These are phyloP conservation scores for Dendrocalamus sinicus DNA, from an alignment of 176 grass and related monocot genomes.

Conservation along the genomic window DNA sequence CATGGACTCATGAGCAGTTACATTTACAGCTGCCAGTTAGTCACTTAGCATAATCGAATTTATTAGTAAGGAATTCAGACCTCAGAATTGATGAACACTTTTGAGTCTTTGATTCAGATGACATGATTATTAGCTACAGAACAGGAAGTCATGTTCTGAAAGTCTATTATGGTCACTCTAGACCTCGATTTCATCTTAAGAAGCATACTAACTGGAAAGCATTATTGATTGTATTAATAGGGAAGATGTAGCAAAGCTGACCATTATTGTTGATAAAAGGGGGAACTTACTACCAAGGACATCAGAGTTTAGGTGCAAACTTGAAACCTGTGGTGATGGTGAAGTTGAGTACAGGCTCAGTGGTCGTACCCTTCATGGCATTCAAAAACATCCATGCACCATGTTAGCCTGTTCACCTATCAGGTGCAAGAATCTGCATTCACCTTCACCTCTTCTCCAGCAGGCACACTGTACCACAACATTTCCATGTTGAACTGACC, in stretches of 20 bases:
- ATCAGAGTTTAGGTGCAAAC: slow-evolving; percentile 2
- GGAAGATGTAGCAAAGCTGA: slow-evolving; percentile 28
- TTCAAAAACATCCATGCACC: slow-evolving; percentile 1
- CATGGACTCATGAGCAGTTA: not conserved
- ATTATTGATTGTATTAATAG: slow-evolving; percentile 1
- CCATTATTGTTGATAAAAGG: slow-evolving; percentile 29
- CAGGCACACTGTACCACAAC: not conserved
- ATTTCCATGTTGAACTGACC: not conserved
- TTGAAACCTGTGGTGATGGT: not conserved
- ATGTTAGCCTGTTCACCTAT: not conserved
- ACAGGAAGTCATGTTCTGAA: not conserved
- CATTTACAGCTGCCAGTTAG: not conserved
- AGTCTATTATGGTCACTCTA: slow-evolving; percentile 4
- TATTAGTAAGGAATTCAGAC: not conserved
- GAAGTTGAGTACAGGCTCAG: not conserved
- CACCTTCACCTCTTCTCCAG: not conserved
- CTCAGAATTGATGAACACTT: not conserved
- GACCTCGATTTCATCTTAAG: not conserved
- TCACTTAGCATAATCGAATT: not conserved
- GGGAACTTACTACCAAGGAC: not conserved
- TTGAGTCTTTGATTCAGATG: slow-evolving; percentile 17
- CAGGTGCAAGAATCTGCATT: not conserved
- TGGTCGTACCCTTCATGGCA: not conserved
- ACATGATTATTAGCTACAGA: not conserved
- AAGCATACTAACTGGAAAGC: not conserved